Evolutionary conservation across 2,329 filamentous ascomycete species (phyloP).

Genomic region (Fusarium nodosum): DNA sequence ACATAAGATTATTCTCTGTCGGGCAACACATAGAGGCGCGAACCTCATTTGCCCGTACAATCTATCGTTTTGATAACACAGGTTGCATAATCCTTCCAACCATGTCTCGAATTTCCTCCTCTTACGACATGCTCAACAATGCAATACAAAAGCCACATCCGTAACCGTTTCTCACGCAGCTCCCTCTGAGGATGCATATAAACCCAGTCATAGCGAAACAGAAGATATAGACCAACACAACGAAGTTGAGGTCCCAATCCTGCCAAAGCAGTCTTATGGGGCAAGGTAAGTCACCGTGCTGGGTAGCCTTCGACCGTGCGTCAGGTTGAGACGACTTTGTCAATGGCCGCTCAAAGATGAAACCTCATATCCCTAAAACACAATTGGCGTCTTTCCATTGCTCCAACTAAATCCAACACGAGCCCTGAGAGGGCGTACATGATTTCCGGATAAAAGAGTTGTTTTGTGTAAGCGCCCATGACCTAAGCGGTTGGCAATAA

Average conservation of each 20-base stretch:
- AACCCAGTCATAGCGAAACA: slow-evolving; percentile 32
- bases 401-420: slow-evolving; percentile 39
- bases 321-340: slow-evolving; percentile 25
- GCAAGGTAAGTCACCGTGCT: slow-evolving; percentile 24
- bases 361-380: slow-evolving; percentile 29
- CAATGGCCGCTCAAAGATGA: slow-evolving; percentile 31
- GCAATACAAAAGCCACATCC: slow-evolving; percentile 42
- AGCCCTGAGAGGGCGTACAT: slow-evolving; percentile 35
- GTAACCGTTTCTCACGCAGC: slow-evolving; percentile 30
- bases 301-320: slow-evolving; percentile 31
- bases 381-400: slow-evolving; percentile 32
- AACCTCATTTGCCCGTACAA: slow-evolving; percentile 57
- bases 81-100: slow-evolving; percentile 42
- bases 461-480: slow-evolving; percentile 41
- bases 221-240: slow-evolving; percentile 23
- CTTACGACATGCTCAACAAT: slow-evolving; percentile 47
- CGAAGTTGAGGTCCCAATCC: slow-evolving; percentile 26
- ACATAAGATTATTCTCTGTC: slow-evolving; percentile 52
- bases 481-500: slow-evolving; percentile 29
- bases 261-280: slow-evolving; percentile 23
- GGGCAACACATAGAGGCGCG: slow-evolving; percentile 52
- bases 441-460: slow-evolving; percentile 36
- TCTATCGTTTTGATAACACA: slow-evolving; percentile 54
- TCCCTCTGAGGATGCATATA: slow-evolving; percentile 49
- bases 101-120: slow-evolving; percentile 44